Evolutionary conservation across 1,284 basidiomycete species (phyloP), one percentile per base, ranked within the genome.

Genomic region (Cystobasidium sp.): DNA sequence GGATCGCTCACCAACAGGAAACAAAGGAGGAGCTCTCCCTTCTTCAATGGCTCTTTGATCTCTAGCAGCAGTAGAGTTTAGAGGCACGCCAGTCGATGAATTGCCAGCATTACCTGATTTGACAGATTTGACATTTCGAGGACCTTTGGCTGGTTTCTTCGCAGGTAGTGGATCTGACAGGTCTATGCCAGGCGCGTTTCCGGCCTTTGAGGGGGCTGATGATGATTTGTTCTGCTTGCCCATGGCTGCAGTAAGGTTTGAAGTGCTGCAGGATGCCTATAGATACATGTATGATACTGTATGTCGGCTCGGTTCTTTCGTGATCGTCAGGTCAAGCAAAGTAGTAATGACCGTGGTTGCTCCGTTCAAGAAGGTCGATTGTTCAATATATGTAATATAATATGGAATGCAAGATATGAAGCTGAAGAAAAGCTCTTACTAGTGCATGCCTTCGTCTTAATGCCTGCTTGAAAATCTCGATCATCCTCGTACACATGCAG

Each of bases 101-200:
- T 73, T 73, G 20, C 70, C 70, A 47, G 70, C 70, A 55, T 73
- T 73, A 24, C 70, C 70, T 66, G 70, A 58, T 44, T 59, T 65
- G 16, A 73, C 49, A 22, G 31, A 31, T 31, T 31, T 31, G 31
- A 31, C 31, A 31, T 31, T 31, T 31, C 31, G 31, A 31, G 31
- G 31, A 31, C 5, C 5, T 31, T 31, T 31, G 31, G 31, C 31
- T 31, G 31, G 31, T 31, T 53, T 73, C 62, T 61, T 61, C 22
- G 43, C 41, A 4, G 62, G 70, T 2, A 10, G 18, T 22, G 9
- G 14, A 37, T 20, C 31, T 56, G 55, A 14, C 22, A 46, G 44
- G 20, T 49, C 31, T 16, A 37, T 47, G 14, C 22, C 59, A 39
- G 59, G 24, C 8, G 46, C 37, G 22, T 24, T 59, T 12, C 20